Conservation (phyloP, 495 filamentous ascomycete genomes). For the Neurospora sublineolata region DNA sequence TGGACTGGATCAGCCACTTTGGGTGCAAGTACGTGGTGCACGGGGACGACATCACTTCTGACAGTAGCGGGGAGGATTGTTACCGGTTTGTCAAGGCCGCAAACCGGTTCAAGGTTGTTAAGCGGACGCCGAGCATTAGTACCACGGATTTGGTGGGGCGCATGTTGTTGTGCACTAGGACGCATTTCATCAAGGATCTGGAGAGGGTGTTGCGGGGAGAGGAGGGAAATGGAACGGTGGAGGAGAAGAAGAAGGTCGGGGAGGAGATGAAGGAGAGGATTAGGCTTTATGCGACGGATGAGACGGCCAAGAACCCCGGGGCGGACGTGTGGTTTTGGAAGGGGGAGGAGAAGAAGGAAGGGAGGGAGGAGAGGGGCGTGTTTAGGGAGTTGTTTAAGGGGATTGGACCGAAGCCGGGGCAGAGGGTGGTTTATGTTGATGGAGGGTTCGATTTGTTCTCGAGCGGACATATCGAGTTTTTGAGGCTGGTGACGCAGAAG, state of each 20-base stretch:
- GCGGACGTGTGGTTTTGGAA: constrained; percentile 73
- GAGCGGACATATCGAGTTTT: constrained; percentile 90
- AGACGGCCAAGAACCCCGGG: constrained; percentile 57
- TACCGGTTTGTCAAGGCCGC: constrained; percentile 94
- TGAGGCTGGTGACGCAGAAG: constrained; percentile 56
- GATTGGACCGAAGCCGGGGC: constrained; percentile 53
- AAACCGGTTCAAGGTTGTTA: constrained; percentile 84
- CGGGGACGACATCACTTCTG: constrained; percentile 94
- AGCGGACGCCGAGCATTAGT: constrained; percentile 90
- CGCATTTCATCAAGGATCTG: constrained; percentile 75
- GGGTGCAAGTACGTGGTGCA: constrained; percentile 93
- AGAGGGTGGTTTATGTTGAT: constrained; percentile 86
- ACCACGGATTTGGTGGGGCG: constrained; percentile 94
- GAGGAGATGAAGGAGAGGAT: constrained; percentile 58
- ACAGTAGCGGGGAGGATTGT: constrained; percentile 84
- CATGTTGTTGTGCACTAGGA: constrained; percentile 87
- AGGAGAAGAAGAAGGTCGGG: constrained; percentile 50
- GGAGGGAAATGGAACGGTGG: constrained; percentile 57
- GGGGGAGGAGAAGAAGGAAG: constrained; percentile 34
- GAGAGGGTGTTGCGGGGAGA: constrained; percentile 51
- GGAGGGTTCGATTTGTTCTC: constrained; percentile 97
- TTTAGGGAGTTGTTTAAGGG: constrained; percentile 60
- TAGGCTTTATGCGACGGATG: constrained; percentile 74
- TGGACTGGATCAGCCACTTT: constrained; percentile 88
- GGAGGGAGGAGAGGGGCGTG: constrained; percentile 37